These are phyloP conservation scores for Corylus avellana DNA, from an alignment of 306 rosid genomes.

Conservation along the genomic window DNA sequence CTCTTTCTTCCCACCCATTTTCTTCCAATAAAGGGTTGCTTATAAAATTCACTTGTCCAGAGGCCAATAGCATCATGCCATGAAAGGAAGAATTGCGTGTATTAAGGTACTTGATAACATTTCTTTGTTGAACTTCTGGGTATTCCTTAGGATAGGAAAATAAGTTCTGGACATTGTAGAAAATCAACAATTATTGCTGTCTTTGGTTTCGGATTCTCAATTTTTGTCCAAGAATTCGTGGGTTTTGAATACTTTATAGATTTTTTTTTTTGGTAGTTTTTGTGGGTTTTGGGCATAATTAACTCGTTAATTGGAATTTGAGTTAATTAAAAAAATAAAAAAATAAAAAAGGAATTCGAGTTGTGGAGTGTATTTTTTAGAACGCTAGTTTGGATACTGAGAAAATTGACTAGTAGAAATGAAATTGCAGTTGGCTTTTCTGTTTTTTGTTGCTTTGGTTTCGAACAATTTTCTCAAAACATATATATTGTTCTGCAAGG, in stretches of 20 bases:
- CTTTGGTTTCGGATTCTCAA: slow-evolving; percentile 16
- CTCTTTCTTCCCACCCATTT: too few species aligned
- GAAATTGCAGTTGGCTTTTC: slow-evolving; percentile 9
- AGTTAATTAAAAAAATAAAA: too few species aligned
- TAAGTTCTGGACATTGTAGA: slow-evolving; percentile 18
- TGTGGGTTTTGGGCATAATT: slow-evolving; percentile 27
- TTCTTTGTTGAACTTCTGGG: slow-evolving; percentile 21
- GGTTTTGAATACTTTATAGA: slow-evolving; percentile 17
- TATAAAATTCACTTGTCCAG: too few species aligned
- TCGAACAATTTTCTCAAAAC: slow-evolving; percentile 12
- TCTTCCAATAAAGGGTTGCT: too few species aligned
- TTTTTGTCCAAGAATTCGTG: slow-evolving; percentile 11
- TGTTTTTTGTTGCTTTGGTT: slow-evolving; percentile 27
- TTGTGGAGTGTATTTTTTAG: slow-evolving; percentile 16
- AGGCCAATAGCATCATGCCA: too few species aligned
- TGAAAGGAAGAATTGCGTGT: too few species aligned
- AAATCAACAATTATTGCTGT: slow-evolving; percentile 8
- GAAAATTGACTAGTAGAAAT: slow-evolving; percentile 18
- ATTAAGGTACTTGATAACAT: slow-evolving; percentile 36
- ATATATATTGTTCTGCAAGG: slow-evolving; percentile 20
- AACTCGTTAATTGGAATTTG: slow-evolving; percentile 19
- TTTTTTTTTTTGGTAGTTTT: slow-evolving; percentile 15
- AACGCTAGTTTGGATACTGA: slow-evolving; percentile 17
- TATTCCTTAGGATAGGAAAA: slow-evolving; percentile 10
- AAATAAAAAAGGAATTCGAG: slow-evolving; percentile 22